These are phyloP conservation scores for Musa beccarii DNA, from an alignment of 176 grass and related monocot genomes.

Conservation along the genomic window DNA sequence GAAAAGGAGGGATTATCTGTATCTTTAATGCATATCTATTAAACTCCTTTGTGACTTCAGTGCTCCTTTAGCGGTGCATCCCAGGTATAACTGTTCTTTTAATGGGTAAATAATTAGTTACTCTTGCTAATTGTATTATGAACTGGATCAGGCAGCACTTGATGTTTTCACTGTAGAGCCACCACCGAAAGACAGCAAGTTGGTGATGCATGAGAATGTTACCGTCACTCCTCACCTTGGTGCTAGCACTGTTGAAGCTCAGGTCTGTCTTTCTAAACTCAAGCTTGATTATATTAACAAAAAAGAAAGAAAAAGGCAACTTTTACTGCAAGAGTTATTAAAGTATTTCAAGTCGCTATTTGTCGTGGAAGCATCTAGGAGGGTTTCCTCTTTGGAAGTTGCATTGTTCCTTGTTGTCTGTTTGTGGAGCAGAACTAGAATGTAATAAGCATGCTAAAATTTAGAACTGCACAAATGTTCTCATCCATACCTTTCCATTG, in stretches of 20 bases:
- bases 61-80: not conserved
- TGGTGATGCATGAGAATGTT: conserved; percentile 15
- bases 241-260: conserved; percentile 19
- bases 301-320: too few relatives aligned
- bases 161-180: conserved; percentile 10
- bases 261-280: conserved; percentile 5
- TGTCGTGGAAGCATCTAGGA: not conserved
- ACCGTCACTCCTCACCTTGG: conserved; percentile 17
- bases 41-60: not conserved
- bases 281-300: too few relatives aligned
- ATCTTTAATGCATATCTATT: not conserved
- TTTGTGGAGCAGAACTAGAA: not conserved
- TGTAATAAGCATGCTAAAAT: not conserved
- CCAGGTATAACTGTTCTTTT: not conserved
- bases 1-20: not conserved
- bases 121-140: not conserved
- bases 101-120: not conserved
- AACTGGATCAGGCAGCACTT: conserved; percentile 17
- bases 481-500: not conserved
- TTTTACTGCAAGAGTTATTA: too few relatives aligned
- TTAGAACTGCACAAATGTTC: not conserved
- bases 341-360: not conserved
- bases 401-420: not conserved
- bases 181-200: conserved; percentile 9
- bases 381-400: not conserved